Percentiles rank a stretch among this genome's conserved stretches.
phyloP scores from a whole-genome alignment of 2,329 filamentous ascomycete species.

The Xylariaceae sp. region DNA sequence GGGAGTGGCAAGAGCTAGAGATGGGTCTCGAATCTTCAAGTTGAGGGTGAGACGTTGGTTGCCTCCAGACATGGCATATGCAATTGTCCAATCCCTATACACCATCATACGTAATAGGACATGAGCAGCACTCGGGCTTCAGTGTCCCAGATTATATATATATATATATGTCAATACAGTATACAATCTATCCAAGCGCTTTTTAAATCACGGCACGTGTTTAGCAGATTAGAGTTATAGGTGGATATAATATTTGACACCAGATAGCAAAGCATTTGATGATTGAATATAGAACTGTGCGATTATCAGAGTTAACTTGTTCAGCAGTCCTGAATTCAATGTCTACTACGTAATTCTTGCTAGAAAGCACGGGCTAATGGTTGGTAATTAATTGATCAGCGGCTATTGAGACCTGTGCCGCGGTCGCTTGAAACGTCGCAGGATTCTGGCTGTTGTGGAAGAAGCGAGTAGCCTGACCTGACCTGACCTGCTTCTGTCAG shows the following conservation, averaged over 20 bases:
- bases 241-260: background rate
- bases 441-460: slow-evolving; percentile 6
- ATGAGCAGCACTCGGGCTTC: slow-evolving; percentile 9
- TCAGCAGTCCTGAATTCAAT: background rate
- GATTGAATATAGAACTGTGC: no score
- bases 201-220: background rate
- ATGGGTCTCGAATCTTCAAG: slow-evolving; percentile 1
- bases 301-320: no score
- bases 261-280: no score
- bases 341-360: no score
- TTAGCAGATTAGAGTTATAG: background rate
- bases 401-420: slow-evolving; percentile 12
- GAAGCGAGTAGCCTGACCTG: background rate
- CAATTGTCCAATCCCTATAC: background rate
- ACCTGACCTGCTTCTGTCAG: slow-evolving; percentile 3
- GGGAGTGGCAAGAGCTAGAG: slow-evolving; percentile 4
- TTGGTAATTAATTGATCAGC: background rate
- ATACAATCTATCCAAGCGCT: slow-evolving; percentile 11
- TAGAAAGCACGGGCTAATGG: background rate
- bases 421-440: slow-evolving; percentile 16
- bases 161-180: slow-evolving; percentile 15
- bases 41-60: background rate
- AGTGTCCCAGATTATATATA: slow-evolving; percentile 10
- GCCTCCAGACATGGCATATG: slow-evolving; percentile 3
- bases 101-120: slow-evolving; percentile 14